phyloP scores from a whole-genome alignment of 164 flowering plant species.

The Vitis amurensis region DNA sequence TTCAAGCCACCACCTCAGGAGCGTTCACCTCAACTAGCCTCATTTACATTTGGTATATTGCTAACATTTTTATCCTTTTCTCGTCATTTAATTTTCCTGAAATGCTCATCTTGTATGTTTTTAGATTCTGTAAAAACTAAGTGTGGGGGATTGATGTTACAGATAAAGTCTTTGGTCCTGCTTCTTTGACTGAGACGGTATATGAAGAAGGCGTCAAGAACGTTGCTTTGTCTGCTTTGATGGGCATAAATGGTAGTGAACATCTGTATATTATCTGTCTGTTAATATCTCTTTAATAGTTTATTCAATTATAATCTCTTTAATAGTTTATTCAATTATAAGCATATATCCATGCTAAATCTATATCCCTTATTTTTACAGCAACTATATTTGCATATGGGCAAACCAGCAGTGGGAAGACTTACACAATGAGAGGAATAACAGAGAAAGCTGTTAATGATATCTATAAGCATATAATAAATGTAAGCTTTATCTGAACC shows the following conservation, averaged over 20 bases:
- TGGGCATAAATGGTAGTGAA: constrained; percentile 87
- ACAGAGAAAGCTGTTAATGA: constrained; percentile 94
- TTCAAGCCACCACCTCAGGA: constrained; percentile 60
- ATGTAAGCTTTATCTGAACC: constrained; percentile 46
- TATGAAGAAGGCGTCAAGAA: constrained; percentile 92
- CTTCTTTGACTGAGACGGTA: constrained; percentile 63
- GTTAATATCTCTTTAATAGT: not conserved
- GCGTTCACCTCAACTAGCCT: constrained; percentile 56
- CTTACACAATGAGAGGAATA: constrained; percentile 97
- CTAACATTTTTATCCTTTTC: not conserved
- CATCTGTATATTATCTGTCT: not conserved
- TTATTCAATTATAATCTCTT: no score
- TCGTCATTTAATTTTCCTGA: not conserved
- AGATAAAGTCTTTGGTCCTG: constrained; percentile 94
- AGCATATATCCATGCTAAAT: not conserved
- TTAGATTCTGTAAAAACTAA: not conserved
- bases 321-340: not conserved
- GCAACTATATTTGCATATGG: constrained; percentile 99
- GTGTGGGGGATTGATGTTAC: constrained; percentile 9
- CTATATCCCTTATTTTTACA: constrained; percentile 26
- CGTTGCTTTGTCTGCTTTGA: constrained; percentile 89
- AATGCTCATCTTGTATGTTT: not conserved
- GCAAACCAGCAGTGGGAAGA: constrained; percentile 99
- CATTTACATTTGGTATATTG: constrained; percentile 73
- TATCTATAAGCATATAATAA: constrained; percentile 74